These are phyloP conservation scores for Rhizopogon vulgaris DNA, from an alignment of 768 basidiomycete genomes.

Conservation along the genomic window DNA sequence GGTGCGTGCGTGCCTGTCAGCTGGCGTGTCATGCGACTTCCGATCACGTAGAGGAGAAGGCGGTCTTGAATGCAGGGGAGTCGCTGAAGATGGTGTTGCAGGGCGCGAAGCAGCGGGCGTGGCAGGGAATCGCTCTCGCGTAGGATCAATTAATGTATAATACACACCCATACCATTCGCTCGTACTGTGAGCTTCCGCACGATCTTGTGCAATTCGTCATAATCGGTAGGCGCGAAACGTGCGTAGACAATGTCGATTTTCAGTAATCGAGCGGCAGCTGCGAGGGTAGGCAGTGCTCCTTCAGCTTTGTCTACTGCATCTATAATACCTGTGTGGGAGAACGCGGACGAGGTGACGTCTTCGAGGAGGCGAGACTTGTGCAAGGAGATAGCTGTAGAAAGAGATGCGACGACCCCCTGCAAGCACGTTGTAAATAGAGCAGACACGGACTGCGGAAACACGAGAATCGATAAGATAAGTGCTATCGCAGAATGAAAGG, in stretches of 20 bases:
- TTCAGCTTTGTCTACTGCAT: conserved; percentile 35
- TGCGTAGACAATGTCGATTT: conserved; percentile 52
- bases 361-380: conserved; percentile 39
- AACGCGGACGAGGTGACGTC: conserved; percentile 32
- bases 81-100: conserved; percentile 28
- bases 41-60: conserved; percentile 19
- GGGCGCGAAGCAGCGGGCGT: conserved; percentile 36
- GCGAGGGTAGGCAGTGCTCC: conserved; percentile 45
- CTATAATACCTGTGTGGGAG: conserved; percentile 25
- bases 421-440: conserved; percentile 48
- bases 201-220: conserved; percentile 39
- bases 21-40: not conserved
- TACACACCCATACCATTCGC: conserved; percentile 61
- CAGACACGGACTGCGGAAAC: conserved; percentile 60
- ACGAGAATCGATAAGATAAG: conserved; percentile 46
- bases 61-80: conserved; percentile 27
- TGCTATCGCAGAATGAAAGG: conserved; percentile 52
- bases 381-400: conserved; percentile 36
- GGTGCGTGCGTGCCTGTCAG: not conserved
- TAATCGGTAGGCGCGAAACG: conserved; percentile 59
- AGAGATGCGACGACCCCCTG: conserved; percentile 44
- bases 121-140: conserved; percentile 48
- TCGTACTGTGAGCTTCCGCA: conserved; percentile 46
- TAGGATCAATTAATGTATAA: conserved; percentile 59
- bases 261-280: conserved; percentile 45